Evolutionary conservation across 192 early-diverging fungal genomes (phyloP).

Genomic region (Coemansia sp.): DNA sequence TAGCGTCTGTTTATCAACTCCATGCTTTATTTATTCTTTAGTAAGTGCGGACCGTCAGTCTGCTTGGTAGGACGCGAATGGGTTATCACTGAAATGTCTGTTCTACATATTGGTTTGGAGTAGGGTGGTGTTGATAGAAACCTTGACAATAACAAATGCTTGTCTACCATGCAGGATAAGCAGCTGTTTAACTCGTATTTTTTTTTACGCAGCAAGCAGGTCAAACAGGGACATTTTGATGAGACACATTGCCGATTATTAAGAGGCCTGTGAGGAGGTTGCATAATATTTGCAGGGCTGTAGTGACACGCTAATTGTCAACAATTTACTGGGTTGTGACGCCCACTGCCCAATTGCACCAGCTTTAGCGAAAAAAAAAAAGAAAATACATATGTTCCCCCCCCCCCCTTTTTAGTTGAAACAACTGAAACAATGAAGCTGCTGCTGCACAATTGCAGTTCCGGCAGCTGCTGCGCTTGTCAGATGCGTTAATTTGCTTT

Average conservation of each 20-base stretch:
- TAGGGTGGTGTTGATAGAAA: too few species aligned
- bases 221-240: not conserved
- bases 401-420: slow-evolving; percentile 3
- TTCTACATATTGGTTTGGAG: too few species aligned
- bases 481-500: slow-evolving; percentile 28
- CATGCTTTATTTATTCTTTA: too few species aligned
- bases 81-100: not conserved
- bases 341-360: not conserved
- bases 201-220: not conserved
- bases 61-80: not conserved
- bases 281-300: not conserved
- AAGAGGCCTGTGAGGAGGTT: not conserved
- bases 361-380: not conserved
- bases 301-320: not conserved
- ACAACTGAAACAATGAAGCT: slow-evolving; percentile 1
- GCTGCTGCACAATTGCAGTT: slow-evolving; percentile 17
- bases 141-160: not conserved
- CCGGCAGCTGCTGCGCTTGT: slow-evolving; percentile 14
- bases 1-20: too few species aligned
- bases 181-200: not conserved
- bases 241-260: not conserved
- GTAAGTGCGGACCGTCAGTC: not conserved
- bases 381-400: not conserved
- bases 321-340: too few species aligned
- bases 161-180: not conserved